Conservation (phyloP, 1,139 yeast species). For the Zygosaccharomyces pseudobailii region DNA sequence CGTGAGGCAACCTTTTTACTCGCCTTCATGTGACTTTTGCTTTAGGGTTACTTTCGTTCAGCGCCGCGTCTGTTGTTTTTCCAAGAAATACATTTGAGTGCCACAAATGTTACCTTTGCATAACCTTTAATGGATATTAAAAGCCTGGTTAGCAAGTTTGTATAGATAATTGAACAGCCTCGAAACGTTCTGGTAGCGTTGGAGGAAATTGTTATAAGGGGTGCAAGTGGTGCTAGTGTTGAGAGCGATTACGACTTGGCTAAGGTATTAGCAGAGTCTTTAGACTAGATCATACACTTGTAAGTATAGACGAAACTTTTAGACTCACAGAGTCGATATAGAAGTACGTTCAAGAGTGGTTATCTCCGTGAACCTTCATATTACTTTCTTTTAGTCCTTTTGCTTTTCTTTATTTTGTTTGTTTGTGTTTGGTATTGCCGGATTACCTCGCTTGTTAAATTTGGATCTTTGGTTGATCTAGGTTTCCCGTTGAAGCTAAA, state of each 20-base stretch:
- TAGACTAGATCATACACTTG: neutral
- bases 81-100: neutral
- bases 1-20: neutral
- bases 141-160: neutral
- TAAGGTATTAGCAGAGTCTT: neutral
- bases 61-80: slow-evolving; percentile 1
- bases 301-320: neutral
- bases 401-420: neutral
- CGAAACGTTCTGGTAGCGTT: slow-evolving; percentile 2
- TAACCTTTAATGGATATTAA: neutral
- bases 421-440: neutral
- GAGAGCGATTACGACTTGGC: neutral
- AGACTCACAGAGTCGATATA: no score
- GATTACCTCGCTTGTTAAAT: neutral
- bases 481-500: slow-evolving; percentile 1
- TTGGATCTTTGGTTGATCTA: neutral
- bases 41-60: neutral
- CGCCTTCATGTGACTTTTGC: neutral
- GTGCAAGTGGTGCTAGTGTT: neutral
- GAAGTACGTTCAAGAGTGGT: neutral
- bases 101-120: neutral
- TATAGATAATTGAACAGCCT: neutral
- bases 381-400: neutral
- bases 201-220: neutral
- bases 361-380: no score